Evolutionary conservation across 495 filamentous ascomycete genomes (phyloP), one percentile per base, ranked within the genome.

Genomic region (Aspergillus olivimuriae): DNA sequence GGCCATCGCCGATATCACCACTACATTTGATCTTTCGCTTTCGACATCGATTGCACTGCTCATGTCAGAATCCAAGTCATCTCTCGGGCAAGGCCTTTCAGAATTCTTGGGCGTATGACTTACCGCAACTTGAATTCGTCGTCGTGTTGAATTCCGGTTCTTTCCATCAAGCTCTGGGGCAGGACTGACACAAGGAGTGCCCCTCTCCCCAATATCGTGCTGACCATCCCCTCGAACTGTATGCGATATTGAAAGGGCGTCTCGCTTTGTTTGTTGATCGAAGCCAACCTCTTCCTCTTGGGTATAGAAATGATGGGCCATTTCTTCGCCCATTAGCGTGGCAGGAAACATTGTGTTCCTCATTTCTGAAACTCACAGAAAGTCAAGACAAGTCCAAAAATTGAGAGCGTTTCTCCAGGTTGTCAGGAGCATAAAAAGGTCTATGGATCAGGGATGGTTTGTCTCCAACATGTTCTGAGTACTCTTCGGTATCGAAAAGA

Each of bases 11-110:
- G 4, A 73, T 72, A 60, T 96, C 90, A 23, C 91, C 92, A 47
- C 86, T 95, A 68, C 92, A 98, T 58, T 88, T 85, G 55, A 98
- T 98, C 71, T 98, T 98, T 40, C 92, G 76, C 61, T 89, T 89
- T 38, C 92, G 82, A 59, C 92, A 98, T 47, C 92, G 81, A 21
- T 77, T 78, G 63, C 92, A 98, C 92, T 97, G 48, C 23, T 12
- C 2, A 19, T 22, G 41, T 56, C 22, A 57, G 47, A n/a, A n/a
- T n/a, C n/a, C n/a, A n/a, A n/a, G n/a, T n/a, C n/a, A n/a, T n/a
- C n/a, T n/a, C n/a, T n/a, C n/a, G n/a, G n/a, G n/a, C n/a, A n/a
- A n/a, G n/a, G n/a, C n/a, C n/a, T n/a, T n/a, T n/a, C n/a, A n/a
- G n/a, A n/a, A n/a, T n/a, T n/a, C n/a, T n/a, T n/a, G n/a, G n/a